Percentiles rank a stretch among this genome's conserved stretches.
Conservation (phyloP, 768 basidiomycete genomes). For the Ephemerocybe angulata region DNA sequence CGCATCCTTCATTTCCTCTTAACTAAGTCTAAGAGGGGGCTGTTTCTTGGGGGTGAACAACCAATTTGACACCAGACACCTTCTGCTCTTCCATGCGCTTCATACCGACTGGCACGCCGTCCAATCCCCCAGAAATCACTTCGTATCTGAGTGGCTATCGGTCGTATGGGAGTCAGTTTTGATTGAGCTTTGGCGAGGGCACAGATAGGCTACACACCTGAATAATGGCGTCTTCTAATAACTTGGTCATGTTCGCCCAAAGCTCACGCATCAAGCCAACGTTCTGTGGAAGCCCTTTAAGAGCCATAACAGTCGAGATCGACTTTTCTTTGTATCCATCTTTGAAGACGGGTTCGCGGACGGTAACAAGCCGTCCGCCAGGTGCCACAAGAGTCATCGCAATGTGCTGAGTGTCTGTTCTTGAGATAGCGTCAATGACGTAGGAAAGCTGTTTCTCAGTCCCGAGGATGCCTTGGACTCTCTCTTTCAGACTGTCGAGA, state of each 20-base stretch:
- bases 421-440: slow-evolving; percentile 26
- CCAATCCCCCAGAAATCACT: slow-evolving; percentile 41
- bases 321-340: slow-evolving; percentile 10
- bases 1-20: no score
- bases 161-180: not conserved
- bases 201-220: slow-evolving; percentile 14
- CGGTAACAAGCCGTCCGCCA: slow-evolving; percentile 17
- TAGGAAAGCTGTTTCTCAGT: slow-evolving; percentile 18
- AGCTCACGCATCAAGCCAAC: slow-evolving; percentile 12
- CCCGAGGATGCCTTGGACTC: slow-evolving; percentile 21
- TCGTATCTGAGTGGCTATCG: slow-evolving; percentile 42
- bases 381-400: slow-evolving; percentile 27
- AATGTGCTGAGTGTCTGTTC: slow-evolving; percentile 18
- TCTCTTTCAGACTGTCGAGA: slow-evolving; percentile 12
- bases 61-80: slow-evolving; percentile 44
- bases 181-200: not conserved
- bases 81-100: slow-evolving; percentile 35
- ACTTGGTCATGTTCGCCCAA: slow-evolving; percentile 14
- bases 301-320: slow-evolving; percentile 7
- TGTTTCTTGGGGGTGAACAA: slow-evolving; percentile 40
- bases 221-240: slow-evolving; percentile 17
- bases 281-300: slow-evolving; percentile 13
- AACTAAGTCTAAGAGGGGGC: not conserved
- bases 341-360: not conserved
- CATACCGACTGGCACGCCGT: slow-evolving; percentile 39